Evolutionary conservation across 495 filamentous ascomycete species (phyloP), one percentile per base, ranked within the genome.

Genomic region (Neurospora sp.): DNA sequence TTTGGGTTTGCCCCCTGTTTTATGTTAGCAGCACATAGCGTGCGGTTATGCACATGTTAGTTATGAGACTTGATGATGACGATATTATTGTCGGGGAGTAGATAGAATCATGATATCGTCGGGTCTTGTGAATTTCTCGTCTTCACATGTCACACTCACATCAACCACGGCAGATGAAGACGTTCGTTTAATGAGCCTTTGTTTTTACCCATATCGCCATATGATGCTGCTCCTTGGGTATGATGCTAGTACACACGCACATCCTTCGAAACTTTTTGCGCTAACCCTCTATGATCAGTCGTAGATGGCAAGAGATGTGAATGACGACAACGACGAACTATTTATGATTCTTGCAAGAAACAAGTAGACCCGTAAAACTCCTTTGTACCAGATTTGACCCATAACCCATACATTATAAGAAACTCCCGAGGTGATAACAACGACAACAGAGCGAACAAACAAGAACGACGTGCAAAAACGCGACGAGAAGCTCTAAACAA

Each of bases 331-430:
- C 20, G 23, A 59, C 48, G 48, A 59, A 59, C 48, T 59, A 66
- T 66, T 66, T 66, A 66, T 66, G 54, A 66, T 37, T 66, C 54
- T 66, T 35, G 54, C 54, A 27, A 66, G 54, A 62, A 48, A 35
- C 27, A 72, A 62, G 40, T 71, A 71, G 31, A 42, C 70, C 31
- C 41, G 35, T 48, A 72, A 70, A 70, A 72, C 70, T 72, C 70
- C 70, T 31, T 66, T 46, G 70, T 54, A 27, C 70, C 39, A 35
- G 39, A 66, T 72, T 48, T 46, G 40, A 18, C 41, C 70, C 18
- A 62, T 46, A 54, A 73, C 71, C 72, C 31, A 66, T 66, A 66
- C 54, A 66, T 66, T 66, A 66, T 66, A 66, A 66, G 54, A 66
- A 66, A 66, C 54, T 66, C 54, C 54, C 54, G 31, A 66, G 54